Base-by-base conservation (phyloP, 371 early-diverging fungal genomes). In the Syncephalis plumigaleata region DNA sequence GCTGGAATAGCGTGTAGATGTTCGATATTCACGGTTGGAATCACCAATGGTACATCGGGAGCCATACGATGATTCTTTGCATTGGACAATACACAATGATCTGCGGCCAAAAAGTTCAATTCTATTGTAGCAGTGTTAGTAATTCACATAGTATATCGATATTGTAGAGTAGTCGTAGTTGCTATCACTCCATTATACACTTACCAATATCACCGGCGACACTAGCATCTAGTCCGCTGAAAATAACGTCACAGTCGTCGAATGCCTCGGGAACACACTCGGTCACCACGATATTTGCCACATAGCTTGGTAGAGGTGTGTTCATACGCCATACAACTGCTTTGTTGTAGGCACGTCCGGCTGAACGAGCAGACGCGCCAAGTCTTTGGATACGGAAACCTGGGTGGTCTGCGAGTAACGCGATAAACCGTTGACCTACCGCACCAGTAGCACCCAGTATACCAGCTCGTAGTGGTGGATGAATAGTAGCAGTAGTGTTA, bases 351-450 rank as follows among this genome's bases (percentile, higher is more conserved):
- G 71, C 40, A 60, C 84, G 84, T 43, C 93, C 95, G 8, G 91
- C 85, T 26, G 92, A 92, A 42, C 91, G 81, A 51, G 78, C 61
- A 15, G 88, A 87, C 27, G 97, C 97, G 47, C 97, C 94, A 26
- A 96, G 64, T 44, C 81, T 77, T 57, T 78, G 78, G 58, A 96
- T 76, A 39, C 66, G 66, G 58, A 96, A 91, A 50, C 70, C 64
- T 40, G 93, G 93, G 64, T 96, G 91, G 46, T 70, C 60, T 7
- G 79, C 74, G 44, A 96, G 75, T 43, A 94, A 71, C 42, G 80
- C 68, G 52, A 93, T 87, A 54, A 96, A 93, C n/a, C 94, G 81
- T 60, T 96, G 97, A 39, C 94, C 94, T 18, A 96, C 97, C n/a
- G 89, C 91, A 58, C 94, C 97, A 2, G 94, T 96, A 31, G 92